phyloP scores from a whole-genome alignment of 202 grass and related monocot genomes.

The Setaria viridis region DNA sequence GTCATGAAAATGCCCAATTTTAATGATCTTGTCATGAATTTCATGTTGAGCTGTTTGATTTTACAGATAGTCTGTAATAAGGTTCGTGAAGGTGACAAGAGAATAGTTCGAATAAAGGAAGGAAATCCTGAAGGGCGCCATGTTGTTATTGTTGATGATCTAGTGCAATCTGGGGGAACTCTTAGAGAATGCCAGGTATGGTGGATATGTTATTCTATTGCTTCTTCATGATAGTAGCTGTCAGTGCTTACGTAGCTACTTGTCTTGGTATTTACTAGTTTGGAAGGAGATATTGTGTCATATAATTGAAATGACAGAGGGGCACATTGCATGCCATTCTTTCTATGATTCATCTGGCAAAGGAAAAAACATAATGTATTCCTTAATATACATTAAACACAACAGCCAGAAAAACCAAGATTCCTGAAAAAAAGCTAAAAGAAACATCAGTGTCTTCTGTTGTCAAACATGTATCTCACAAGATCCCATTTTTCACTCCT shows the following conservation, averaged over 20 bases:
- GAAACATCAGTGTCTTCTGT: constrained; percentile 17
- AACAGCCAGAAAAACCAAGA: not conserved
- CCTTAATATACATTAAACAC: not conserved
- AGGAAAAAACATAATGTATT: not conserved
- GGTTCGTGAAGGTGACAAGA: constrained; percentile 90
- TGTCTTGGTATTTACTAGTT: constrained; percentile 3
- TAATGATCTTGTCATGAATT: not conserved
- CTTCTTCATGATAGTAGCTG: constrained; percentile 25
- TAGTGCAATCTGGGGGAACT: constrained; percentile 96
- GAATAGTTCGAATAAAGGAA: constrained; percentile 94
- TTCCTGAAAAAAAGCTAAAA: constrained; percentile 17
- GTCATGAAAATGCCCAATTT: not conserved
- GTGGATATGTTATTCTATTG: constrained; percentile 7
- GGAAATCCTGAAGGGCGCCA: constrained; percentile 81
- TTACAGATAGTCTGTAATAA: constrained; percentile 86
- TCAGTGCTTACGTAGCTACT: not conserved
- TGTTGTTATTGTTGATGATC: constrained; percentile 98
- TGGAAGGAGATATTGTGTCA: not conserved
- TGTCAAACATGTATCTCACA: constrained; percentile 5
- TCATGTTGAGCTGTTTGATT: constrained; percentile 31
- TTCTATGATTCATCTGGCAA: not conserved
- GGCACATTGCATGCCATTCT: not conserved
- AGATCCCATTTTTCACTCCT: not conserved
- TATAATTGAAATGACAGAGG: not conserved
- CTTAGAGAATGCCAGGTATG: constrained; percentile 97